Base-by-base conservation (phyloP, 2,329 filamentous ascomycete genomes). In the Fusarium praegraminearum region DNA sequence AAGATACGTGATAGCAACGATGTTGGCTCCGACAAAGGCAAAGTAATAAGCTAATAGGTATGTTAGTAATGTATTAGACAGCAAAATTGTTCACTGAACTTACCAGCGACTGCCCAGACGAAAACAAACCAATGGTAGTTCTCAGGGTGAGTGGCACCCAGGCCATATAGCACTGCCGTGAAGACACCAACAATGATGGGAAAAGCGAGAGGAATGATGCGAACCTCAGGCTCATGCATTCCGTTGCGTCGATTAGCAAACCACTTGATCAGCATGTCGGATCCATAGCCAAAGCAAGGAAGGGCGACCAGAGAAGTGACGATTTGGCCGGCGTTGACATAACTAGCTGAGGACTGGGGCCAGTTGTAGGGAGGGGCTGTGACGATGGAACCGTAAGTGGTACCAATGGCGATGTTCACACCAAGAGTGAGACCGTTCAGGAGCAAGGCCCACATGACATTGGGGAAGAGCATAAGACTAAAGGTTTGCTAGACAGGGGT, bases 371-470 rank as follows among this genome's bases (percentile, higher is more conserved):
- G 70, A 22, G 69, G 54, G 12, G 26, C 26, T 2, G 67, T 69
- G 12, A 72, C 52, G 9, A 72, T 72, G 5, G n/a, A 11, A 11
- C 70, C 67, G 8, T 72, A 70, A 1, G 70, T 72, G 2, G 70
- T 72, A 30, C 69, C 67, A n/a, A 72, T 72, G 5, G 70, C 70
- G 15, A 72, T 71, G 22, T 72, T 72, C n/a, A 70, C 43, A 15
- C 70, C 70, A 10, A 72, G 55, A 1, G 70, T 72, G 6, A 72
- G 67, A 24, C 70, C 70, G 33, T 72, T 72, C 3, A 72, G 45
- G 9, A 67, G 62, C 12, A 72, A 45, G 9, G 70, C 70, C 70
- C 70, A 72, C 18, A 72, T 8, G 16, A 72, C 63, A 20, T 72
- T 72, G n/a, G 70, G 70, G 43, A 72, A 72, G 13, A 72, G 59